A percentile compares a stretch with the other conserved stretches of the same genome.
Evolutionary conservation across 2,329 filamentous ascomycete species (phyloP).

Genomic region (Mollisiaceae sp.): DNA sequence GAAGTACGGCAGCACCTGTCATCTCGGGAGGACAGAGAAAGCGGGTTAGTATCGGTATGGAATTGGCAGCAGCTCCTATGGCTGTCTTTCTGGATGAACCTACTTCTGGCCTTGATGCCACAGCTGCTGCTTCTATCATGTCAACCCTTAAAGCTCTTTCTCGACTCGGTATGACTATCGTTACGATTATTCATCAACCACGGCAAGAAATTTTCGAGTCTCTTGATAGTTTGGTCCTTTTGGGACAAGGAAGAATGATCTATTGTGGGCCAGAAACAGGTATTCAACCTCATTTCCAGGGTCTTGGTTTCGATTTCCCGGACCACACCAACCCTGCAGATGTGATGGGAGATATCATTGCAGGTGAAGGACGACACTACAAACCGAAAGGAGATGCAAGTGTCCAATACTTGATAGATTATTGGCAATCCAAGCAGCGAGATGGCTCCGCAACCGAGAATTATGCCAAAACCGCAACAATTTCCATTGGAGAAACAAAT

Average conservation of each 20-base stretch:
- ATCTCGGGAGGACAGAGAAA: slow-evolving; percentile 67
- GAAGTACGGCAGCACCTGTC: slow-evolving; percentile 63
- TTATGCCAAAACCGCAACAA: slow-evolving; percentile 31
- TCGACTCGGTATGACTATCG: slow-evolving; percentile 56
- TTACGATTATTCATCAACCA: slow-evolving; percentile 62
- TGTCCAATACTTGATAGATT: slow-evolving; percentile 54
- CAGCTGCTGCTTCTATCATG: slow-evolving; percentile 67
- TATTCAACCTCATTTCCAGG: slow-evolving; percentile 56
- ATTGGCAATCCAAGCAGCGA: slow-evolving; percentile 48
- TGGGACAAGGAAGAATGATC: slow-evolving; percentile 61
- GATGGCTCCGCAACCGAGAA: slow-evolving; percentile 30
- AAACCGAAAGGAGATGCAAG: slow-evolving; percentile 52
- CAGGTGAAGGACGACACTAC: slow-evolving; percentile 59
- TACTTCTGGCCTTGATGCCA: slow-evolving; percentile 64
- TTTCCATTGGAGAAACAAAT: slow-evolving; percentile 47
- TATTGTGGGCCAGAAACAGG: slow-evolving; percentile 55
- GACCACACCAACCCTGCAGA: slow-evolving; percentile 59
- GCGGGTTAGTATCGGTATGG: slow-evolving; percentile 66
- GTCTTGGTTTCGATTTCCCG: slow-evolving; percentile 57
- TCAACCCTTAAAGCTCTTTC: slow-evolving; percentile 66
- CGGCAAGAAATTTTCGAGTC: slow-evolving; percentile 58
- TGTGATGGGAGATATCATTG: slow-evolving; percentile 65
- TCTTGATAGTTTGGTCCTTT: slow-evolving; percentile 68
- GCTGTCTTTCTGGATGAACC: slow-evolving; percentile 67
- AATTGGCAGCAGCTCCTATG: slow-evolving; percentile 61